These are phyloP conservation scores for Trichoderma sp. DNA, from an alignment of 2,329 filamentous ascomycete species.

Conservation along the genomic window DNA sequence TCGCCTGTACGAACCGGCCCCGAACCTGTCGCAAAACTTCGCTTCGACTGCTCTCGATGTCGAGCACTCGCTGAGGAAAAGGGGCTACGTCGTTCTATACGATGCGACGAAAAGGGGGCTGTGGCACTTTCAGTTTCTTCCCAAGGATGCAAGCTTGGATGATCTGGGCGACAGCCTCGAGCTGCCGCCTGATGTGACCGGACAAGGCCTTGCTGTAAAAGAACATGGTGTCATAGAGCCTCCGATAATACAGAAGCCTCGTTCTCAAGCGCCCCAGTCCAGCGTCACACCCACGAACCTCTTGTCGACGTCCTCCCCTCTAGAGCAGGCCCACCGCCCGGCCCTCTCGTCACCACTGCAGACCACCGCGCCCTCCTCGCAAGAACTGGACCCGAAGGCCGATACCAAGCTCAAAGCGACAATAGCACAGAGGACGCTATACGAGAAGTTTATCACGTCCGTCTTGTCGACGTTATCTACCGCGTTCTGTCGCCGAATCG, in stretches of 20 bases:
- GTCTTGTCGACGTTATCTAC: constrained; percentile 54
- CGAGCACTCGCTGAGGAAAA: constrained; percentile 53
- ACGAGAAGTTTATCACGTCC: constrained; percentile 59
- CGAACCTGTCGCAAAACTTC: constrained; percentile 49
- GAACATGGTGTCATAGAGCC: constrained; percentile 58
- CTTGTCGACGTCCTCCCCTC: constrained; percentile 45
- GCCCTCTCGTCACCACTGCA: constrained; percentile 28
- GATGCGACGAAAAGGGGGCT: constrained; percentile 54
- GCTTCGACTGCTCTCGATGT: constrained; percentile 53
- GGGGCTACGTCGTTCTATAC: constrained; percentile 57
- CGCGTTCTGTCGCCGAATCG: constrained; percentile 52
- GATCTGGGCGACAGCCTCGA: constrained; percentile 39
- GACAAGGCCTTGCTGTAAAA: constrained; percentile 48
- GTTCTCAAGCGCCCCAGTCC: constrained; percentile 44
- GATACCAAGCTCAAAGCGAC: constrained; percentile 35
- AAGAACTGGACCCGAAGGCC: constrained; percentile 36
- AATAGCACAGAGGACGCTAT: constrained; percentile 46
- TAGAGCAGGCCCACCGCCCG: constrained; percentile 43
- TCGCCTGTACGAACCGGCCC: constrained; percentile 56
- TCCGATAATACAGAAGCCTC: constrained; percentile 50
- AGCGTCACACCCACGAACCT: constrained; percentile 52
- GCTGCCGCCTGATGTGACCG: constrained; percentile 48
- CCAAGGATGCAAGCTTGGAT: constrained; percentile 44
- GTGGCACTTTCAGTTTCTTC: constrained; percentile 57
- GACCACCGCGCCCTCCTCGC: constrained; percentile 8